Evolutionary conservation across 1,139 yeast genomes (phyloP).

Genomic region (Saccharomyces hybrid): DNA sequence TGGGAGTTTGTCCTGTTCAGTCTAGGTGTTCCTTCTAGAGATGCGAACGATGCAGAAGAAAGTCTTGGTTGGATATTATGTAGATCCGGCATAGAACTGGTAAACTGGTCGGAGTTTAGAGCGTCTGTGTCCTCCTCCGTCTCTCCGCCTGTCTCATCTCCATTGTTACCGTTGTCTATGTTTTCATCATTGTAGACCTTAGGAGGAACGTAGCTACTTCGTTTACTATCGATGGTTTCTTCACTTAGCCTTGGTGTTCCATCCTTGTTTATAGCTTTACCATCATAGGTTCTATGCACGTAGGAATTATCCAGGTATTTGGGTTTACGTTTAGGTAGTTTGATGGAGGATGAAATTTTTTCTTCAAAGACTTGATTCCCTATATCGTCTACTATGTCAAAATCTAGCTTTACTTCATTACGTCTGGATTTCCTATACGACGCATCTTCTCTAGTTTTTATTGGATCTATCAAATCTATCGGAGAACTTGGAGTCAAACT

Average conservation of each 20-base stretch:
- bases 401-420: slow-evolving; percentile 30
- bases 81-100: slow-evolving; percentile 35
- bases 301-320: slow-evolving; percentile 35
- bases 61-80: slow-evolving; percentile 15
- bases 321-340: slow-evolving; percentile 32
- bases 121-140: slow-evolving; percentile 4
- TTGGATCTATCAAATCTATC: slow-evolving; percentile 27
- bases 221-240: neutral
- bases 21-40: slow-evolving; percentile 8
- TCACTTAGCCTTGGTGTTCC: neutral
- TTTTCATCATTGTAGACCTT: neutral
- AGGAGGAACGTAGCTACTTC: neutral
- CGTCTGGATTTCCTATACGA: slow-evolving; percentile 28
- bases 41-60: slow-evolving; percentile 16
- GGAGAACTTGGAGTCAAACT: slow-evolving; percentile 8
- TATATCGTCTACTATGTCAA: slow-evolving; percentile 40
- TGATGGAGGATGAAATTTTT: slow-evolving; percentile 28
- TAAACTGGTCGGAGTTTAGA: slow-evolving; percentile 17
- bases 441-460: slow-evolving; percentile 28
- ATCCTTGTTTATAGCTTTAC: slow-evolving; percentile 2
- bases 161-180: slow-evolving; percentile 1
- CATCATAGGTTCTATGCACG: slow-evolving; percentile 23
- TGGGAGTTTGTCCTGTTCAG: slow-evolving; percentile 10
- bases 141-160: slow-evolving; percentile 6
- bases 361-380: slow-evolving; percentile 34